These are phyloP conservation scores for Diaporthe destruens DNA, from an alignment of 2,329 filamentous ascomycete species.

Conservation along the genomic window DNA sequence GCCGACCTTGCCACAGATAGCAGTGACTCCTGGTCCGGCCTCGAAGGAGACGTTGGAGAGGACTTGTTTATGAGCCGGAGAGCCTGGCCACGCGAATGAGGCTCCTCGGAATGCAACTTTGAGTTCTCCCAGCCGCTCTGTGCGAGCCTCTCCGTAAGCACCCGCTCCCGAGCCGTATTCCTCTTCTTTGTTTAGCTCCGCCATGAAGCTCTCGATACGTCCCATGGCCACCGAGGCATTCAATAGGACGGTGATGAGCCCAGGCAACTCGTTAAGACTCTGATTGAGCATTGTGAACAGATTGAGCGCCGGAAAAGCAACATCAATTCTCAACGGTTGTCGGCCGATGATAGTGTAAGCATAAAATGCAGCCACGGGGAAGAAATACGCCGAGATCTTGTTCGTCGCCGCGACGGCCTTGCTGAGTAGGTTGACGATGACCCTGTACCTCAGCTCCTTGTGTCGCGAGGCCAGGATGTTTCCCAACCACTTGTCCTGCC, in stretches of 20 bases:
- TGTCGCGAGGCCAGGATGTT: conserved; percentile 77
- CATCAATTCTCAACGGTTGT: conserved; percentile 77
- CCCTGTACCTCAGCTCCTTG: conserved; percentile 73
- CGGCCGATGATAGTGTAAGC: conserved; percentile 81
- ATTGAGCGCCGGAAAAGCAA: conserved; percentile 88
- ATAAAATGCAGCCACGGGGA: conserved; percentile 85
- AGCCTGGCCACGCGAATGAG: conserved; percentile 85
- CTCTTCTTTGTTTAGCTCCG: conserved; percentile 80
- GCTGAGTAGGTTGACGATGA: conserved; percentile 73
- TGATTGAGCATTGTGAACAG: conserved; percentile 82
- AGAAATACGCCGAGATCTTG: conserved; percentile 77
- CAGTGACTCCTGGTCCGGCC: conserved; percentile 64
- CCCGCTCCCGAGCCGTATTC: conserved; percentile 53
- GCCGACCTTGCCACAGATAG: conserved; percentile 71
- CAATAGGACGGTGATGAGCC: conserved; percentile 79
- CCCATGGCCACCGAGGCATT: conserved; percentile 87
- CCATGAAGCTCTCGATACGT: conserved; percentile 88
- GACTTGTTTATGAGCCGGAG: conserved; percentile 59
- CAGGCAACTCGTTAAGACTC: conserved; percentile 80
- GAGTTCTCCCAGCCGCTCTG: conserved; percentile 45
- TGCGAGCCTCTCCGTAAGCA: conserved; percentile 40
- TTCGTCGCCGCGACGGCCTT: conserved; percentile 77
- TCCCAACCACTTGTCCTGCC: conserved; percentile 81
- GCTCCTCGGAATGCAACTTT: conserved; percentile 71
- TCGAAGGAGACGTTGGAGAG: conserved; percentile 60